phyloP scores from a whole-genome alignment of 1,139 yeast species.

The Blastobotrys capitulatus region DNA sequence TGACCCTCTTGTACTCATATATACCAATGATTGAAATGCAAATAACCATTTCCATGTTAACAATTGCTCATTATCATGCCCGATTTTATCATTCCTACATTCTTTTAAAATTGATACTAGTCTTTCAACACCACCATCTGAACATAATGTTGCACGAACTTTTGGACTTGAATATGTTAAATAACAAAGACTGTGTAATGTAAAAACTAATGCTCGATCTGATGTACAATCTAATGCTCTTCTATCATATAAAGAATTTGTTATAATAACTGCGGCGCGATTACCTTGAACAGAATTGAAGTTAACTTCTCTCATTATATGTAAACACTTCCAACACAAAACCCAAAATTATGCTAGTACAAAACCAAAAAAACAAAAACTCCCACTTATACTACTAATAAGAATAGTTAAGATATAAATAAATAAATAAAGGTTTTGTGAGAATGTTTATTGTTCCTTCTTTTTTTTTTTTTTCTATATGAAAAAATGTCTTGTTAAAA shows the following conservation, averaged over 20 bases:
- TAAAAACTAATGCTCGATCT: constrained; percentile 85
- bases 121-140: constrained; percentile 90
- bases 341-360: too few relatives aligned
- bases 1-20: constrained; percentile 89
- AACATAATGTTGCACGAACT: constrained; percentile 81
- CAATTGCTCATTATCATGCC: constrained; percentile 32
- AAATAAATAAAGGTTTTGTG: too few relatives aligned
- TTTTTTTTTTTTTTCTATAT: too few relatives aligned
- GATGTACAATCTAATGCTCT: constrained; percentile 89
- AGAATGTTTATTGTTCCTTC: too few relatives aligned
- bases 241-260: constrained; percentile 83
- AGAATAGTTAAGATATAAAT: too few relatives aligned
- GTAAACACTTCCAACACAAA: too few relatives aligned
- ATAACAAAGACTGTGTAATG: constrained; percentile 82
- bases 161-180: constrained; percentile 81
- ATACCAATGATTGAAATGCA: constrained; percentile 85
- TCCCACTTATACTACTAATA: too few relatives aligned
- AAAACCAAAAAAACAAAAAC: too few relatives aligned
- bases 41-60: constrained; percentile 97
- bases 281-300: constrained; percentile 72
- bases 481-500: too few relatives aligned
- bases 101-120: constrained; percentile 62
- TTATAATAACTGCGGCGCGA: constrained; percentile 85
- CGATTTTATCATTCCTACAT: constrained; percentile 8
- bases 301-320: constrained; percentile 80